Evolutionary conservation across 352 stramenopile genomes (phyloP).

Genomic region (Phytopythium oedochilum): DNA sequence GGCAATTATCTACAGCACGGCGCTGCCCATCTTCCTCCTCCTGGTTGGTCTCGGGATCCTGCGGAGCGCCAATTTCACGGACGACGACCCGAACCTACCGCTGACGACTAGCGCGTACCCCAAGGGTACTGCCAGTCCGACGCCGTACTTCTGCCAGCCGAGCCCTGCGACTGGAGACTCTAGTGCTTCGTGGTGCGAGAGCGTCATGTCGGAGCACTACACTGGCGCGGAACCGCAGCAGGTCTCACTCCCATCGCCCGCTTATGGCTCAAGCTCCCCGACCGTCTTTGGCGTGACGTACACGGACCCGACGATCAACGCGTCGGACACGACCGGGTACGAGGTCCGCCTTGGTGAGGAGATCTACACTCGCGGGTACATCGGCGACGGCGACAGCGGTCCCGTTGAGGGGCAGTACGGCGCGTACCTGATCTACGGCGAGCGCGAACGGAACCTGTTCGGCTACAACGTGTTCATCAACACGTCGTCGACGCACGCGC

Average conservation of each 20-base stretch:
- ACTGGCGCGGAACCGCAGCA: constrained; percentile 24
- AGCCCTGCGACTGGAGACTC: not conserved
- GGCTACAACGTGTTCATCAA: constrained; percentile 71
- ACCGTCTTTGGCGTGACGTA: constrained; percentile 57
- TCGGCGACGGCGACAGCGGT: constrained; percentile 1
- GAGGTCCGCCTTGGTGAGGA: constrained; percentile 38
- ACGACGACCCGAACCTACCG: constrained; percentile 35
- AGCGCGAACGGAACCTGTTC: constrained; percentile 34
- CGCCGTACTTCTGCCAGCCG: constrained; percentile 36
- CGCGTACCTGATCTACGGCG: constrained; percentile 43
- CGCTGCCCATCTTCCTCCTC: constrained; percentile 48
- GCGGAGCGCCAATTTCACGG: constrained; percentile 24
- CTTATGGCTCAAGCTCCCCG: constrained; percentile 30
- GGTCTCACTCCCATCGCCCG: constrained; percentile 16
- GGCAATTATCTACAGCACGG: constrained; percentile 49
- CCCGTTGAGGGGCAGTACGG: constrained; percentile 35
- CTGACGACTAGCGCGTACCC: constrained; percentile 32
- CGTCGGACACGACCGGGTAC: constrained; percentile 38
- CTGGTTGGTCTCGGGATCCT: constrained; percentile 47
- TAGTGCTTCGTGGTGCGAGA: constrained; percentile 28
- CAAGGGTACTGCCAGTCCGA: constrained; percentile 24
- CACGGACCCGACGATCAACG: constrained; percentile 37
- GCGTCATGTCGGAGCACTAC: constrained; percentile 29
- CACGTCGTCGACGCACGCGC: constrained; percentile 44
- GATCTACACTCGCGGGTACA: constrained; percentile 44